phyloP scores from a whole-genome alignment of 768 basidiomycete species.

The Auriscalpium microsporum region DNA sequence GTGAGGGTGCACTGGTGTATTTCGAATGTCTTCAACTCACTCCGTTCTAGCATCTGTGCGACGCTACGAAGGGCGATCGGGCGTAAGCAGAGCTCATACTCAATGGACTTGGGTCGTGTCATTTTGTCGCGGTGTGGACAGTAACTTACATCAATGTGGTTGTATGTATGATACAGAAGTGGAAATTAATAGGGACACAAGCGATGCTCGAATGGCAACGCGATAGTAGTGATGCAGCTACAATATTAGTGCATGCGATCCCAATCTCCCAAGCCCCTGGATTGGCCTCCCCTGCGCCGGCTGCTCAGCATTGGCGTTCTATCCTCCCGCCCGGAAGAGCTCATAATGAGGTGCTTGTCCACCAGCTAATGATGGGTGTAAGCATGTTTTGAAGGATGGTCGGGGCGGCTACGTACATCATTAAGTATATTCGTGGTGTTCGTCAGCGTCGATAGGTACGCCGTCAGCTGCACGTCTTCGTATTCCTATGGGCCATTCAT shows the following conservation, averaged over 20 bases:
- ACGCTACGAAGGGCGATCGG: not conserved
- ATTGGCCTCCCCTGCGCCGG: slow-evolving; percentile 10
- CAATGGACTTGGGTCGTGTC: not conserved
- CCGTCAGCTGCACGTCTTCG: slow-evolving; percentile 89
- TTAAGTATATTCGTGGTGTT: slow-evolving; percentile 84
- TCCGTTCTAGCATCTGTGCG: not conserved
- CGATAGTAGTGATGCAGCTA: not conserved
- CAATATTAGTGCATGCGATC: slow-evolving; percentile 11
- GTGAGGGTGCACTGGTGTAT: not conserved
- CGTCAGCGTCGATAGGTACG: slow-evolving; percentile 80
- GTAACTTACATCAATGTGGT: not conserved
- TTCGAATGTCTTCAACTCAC: too few species aligned
- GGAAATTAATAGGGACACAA: not conserved
- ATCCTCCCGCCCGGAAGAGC: slow-evolving; percentile 49
- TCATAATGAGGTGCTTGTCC: slow-evolving; percentile 64
- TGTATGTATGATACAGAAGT: not conserved
- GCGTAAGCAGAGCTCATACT: not conserved
- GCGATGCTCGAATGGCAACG: not conserved
- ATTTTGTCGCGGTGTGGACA: not conserved
- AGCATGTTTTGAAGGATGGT: slow-evolving; percentile 3
- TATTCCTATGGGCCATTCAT: slow-evolving; percentile 61
- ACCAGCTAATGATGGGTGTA: slow-evolving; percentile 46
- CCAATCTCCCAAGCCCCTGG: slow-evolving; percentile 16
- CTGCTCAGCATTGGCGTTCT: slow-evolving; percentile 28
- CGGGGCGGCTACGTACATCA: slow-evolving; percentile 51